Evolutionary conservation across 2,329 filamentous ascomycete genomes (phyloP), one percentile per base, ranked within the genome.

Genomic region (Fusarium poae): DNA sequence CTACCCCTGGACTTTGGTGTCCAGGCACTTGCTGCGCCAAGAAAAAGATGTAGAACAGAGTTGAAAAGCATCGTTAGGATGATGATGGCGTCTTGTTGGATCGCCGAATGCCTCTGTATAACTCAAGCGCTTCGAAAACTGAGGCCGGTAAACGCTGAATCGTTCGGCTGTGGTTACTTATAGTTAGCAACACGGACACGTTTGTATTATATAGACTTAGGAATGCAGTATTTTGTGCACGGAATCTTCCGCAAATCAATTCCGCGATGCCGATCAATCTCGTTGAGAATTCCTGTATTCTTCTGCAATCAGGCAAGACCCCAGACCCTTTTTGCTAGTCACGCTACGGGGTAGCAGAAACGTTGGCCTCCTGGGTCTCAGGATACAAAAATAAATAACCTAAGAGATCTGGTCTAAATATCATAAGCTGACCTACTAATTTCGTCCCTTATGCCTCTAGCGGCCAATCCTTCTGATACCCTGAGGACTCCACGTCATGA

Each of bases 1-100:
- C 9, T 1, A 50, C 62, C 60, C 54, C 61, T 65, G 2, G 64
- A 67, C 10, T 63, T 46, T 1, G 50, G 64, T 2, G 57, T 67
- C 64, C 62, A 67, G 3, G 63, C 62, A 10, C 49, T 35, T 21
- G 18, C 63, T 0, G 2, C 16, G 0, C 49, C 42, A 18, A 67
- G 18, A 29, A 63, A 52, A 11, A 50, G 16, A 30, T 30, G 43
- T 1, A 52, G 2, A 1, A 52, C 32, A 1, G 49, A 25, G 43
- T 43, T 43, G 3, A 32, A 43, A 9, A 32, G 37, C 49, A 52
- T 52, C 2, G 2, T 43, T 2, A 5, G 1, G 11, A 15, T 6
- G 8, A n/a, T 11, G 11, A 6, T 6, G 15, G 15, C 29, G 7
- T 21, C 9, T 6, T 6, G 7, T 8, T 3, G 4, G 25, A 15